Evolutionary conservation across 176 grass and related monocot genomes (phyloP).

Genomic region (Avena insularis): DNA sequence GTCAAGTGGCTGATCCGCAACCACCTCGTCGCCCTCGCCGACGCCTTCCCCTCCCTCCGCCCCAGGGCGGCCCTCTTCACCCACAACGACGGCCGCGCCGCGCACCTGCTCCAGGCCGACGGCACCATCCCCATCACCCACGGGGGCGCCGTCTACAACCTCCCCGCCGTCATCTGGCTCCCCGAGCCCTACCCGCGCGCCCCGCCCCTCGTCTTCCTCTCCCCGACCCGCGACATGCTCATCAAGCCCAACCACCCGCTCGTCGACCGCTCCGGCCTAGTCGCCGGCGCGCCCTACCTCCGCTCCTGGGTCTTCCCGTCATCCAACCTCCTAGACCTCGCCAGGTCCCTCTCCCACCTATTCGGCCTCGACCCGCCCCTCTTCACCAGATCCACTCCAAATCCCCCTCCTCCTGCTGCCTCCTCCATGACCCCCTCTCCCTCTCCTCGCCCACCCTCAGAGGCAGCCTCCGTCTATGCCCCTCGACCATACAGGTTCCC

Average conservation of each 20-base stretch:
- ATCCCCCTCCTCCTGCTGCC: neutral
- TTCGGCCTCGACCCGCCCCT: constrained; percentile 18
- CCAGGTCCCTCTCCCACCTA: constrained; percentile 12
- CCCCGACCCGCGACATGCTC: constrained; percentile 20
- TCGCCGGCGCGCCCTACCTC: constrained; percentile 3
- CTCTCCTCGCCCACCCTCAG: neutral
- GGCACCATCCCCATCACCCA: constrained; percentile 1
- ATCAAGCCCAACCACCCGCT: constrained; percentile 19
- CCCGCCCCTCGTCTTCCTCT: constrained; percentile 15
- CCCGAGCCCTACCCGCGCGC: constrained; percentile 12
- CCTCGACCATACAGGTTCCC: constrained; percentile 4
- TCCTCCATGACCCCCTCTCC: neutral
- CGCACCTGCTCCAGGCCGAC: constrained; percentile 15
- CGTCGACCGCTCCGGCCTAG: constrained; percentile 12
- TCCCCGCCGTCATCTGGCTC: constrained; percentile 20
- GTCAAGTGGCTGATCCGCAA: constrained; percentile 13
- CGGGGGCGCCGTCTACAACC: neutral
- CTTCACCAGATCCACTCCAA: neutral
- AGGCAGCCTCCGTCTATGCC: neutral
- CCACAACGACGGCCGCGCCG: constrained; percentile 16
- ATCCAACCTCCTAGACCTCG: neutral
- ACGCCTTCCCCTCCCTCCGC: constrained; percentile 1
- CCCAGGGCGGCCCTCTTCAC: constrained; percentile 8
- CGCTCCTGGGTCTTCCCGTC: constrained; percentile 2
- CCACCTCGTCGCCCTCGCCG: constrained; percentile 10